Conservation (phyloP, 257 asterid genomes). For the Jasminum sambac region DNA sequence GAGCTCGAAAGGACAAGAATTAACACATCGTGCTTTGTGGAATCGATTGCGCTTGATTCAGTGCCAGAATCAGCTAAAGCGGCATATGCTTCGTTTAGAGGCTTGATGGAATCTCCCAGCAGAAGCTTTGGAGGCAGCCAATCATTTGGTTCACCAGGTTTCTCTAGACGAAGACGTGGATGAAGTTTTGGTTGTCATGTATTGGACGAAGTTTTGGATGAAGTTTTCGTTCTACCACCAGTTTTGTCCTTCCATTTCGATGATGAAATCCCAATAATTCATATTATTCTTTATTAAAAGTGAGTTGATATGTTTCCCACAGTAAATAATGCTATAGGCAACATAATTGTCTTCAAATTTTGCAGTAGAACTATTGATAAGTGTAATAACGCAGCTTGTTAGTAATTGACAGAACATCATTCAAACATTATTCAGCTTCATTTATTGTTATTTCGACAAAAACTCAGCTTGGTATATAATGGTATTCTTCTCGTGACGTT, state of each 20-base stretch:
- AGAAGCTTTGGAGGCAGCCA: conserved; percentile 54
- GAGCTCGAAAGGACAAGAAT: conserved; percentile 94
- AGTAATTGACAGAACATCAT: neutral
- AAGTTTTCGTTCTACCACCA: neutral
- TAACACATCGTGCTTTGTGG: conserved; percentile 94
- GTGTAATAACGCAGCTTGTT: neutral
- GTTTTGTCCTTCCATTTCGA: conserved; percentile 20
- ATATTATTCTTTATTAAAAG: conserved; percentile 17
- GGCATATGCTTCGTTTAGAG: conserved; percentile 92
- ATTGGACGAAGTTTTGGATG: conserved; percentile 5
- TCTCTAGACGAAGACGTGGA: conserved; percentile 87
- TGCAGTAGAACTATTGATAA: neutral
- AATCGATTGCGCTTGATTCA: conserved; percentile 70
- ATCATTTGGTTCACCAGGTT: conserved; percentile 59
- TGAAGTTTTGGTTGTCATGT: conserved; percentile 30
- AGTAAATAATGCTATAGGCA: conserved; percentile 20
- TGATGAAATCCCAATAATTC: conserved; percentile 36
- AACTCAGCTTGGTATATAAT: no score
- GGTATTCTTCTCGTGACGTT: no score
- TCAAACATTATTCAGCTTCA: neutral
- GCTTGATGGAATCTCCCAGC: conserved; percentile 73
- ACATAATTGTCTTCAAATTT: neutral
- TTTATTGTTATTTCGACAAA: no score
- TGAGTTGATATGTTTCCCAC: conserved; percentile 3
- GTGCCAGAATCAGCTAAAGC: conserved; percentile 98